phyloP scores from a whole-genome alignment of 495 filamentous ascomycete species.

The Usnea hakonensis region DNA sequence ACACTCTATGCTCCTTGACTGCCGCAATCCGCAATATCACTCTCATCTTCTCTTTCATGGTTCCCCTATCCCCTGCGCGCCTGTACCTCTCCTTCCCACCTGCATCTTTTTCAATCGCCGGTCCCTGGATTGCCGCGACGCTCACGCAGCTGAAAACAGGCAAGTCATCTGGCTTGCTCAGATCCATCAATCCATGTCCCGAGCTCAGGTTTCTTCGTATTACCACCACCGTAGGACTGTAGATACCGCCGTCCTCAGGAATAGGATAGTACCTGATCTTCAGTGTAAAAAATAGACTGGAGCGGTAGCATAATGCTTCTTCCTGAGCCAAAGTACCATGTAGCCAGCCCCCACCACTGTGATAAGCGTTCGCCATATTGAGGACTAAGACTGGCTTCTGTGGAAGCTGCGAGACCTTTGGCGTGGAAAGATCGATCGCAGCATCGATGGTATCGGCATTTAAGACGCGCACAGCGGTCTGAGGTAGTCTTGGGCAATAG shows the following conservation, averaged over 20 bases:
- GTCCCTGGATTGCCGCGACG: slow-evolving; percentile 46
- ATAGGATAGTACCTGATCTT: slow-evolving; percentile 50
- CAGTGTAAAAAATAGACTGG: slow-evolving; percentile 48
- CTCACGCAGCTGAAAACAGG: slow-evolving; percentile 51
- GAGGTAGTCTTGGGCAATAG: slow-evolving; percentile 23
- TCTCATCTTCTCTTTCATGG: slow-evolving; percentile 53
- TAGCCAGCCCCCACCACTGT: slow-evolving; percentile 50
- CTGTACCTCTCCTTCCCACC: slow-evolving; percentile 27
- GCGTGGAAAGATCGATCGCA: slow-evolving; percentile 35
- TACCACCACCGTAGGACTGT: slow-evolving; percentile 51
- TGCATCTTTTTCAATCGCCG: slow-evolving; percentile 30
- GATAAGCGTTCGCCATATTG: slow-evolving; percentile 51
- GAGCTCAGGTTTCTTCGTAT: slow-evolving; percentile 38
- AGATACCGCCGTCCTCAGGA: slow-evolving; percentile 43
- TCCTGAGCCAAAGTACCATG: slow-evolving; percentile 53
- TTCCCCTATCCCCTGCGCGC: slow-evolving; percentile 35
- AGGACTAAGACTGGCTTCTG: slow-evolving; percentile 45
- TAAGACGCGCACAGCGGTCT: slow-evolving; percentile 42
- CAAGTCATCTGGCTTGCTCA: slow-evolving; percentile 28
- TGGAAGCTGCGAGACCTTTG: background rate
- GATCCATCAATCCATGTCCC: slow-evolving; percentile 38
- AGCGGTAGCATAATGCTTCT: slow-evolving; percentile 58
- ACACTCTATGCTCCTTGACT: slow-evolving; percentile 39
- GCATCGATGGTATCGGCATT: slow-evolving; percentile 80
- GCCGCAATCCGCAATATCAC: slow-evolving; percentile 48